Evolutionary conservation across 345 rosid species (phyloP), one percentile per base, ranked within the genome.

Genomic region (Populus tremula): DNA sequence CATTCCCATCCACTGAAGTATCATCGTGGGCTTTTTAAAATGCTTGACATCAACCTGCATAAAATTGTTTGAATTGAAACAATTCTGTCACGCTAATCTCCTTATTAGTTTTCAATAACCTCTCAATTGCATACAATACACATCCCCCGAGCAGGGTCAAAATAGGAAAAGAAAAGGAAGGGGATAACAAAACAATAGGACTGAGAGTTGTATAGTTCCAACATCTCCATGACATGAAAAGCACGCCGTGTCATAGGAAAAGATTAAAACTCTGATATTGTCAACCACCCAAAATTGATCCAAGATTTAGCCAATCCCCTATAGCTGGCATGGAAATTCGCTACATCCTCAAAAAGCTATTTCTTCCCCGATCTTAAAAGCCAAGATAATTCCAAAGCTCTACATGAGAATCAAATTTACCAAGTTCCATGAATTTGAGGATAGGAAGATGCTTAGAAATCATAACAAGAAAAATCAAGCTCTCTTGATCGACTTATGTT

Each of bases 1-100:
- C 91, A 88, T 83, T 73, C 90, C 91, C 88, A 87, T 87, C 90
- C 91, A 88, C 72, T 88, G 86, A 70, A 90, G 77, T 69, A 85
- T 68, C 70, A 73, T 70, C 25, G 80, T 65, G 18, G 86, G 85
- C 78, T 71, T 87, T 73, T 82, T 84, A 65, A 76, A 66, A 33
- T 84, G 76, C 69, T 87, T 85, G 35, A 88, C 81, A 43, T 87
- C 93, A 66, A 85, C 91, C 93, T 88, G 93, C 88, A 81, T 53
- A 75, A 50, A 49, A 74, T 66, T 45, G 49, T 38, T 31, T 29
- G 27, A 71, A 59, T 2, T 36, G 0, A 67, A 72, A 20, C 5
- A 23, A 54, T 56, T 56, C 63, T n/a, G n/a, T 56, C 63, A 56
- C 23, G 29, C 5, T 29, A 18, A 9, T 35, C 59, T 47, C 53